phyloP scores from a whole-genome alignment of 192 early-diverging fungal genomes.

The Thamnidium elegans region DNA sequence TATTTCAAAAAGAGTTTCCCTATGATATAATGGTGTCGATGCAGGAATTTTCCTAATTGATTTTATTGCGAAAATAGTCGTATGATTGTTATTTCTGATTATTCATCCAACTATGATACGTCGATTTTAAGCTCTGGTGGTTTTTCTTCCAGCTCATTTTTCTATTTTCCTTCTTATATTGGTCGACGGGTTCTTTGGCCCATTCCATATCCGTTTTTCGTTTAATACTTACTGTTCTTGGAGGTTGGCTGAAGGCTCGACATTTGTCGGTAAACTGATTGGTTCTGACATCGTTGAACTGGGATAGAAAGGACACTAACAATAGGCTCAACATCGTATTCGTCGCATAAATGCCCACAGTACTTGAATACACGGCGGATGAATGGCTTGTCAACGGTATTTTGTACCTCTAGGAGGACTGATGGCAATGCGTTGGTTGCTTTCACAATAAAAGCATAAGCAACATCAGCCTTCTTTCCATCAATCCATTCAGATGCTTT shows the following conservation, averaged over 20 bases:
- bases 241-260: not conserved
- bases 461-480: not conserved
- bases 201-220: slow-evolving; percentile 18
- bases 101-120: no score
- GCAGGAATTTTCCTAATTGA: no score
- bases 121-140: no score
- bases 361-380: slow-evolving; percentile 9
- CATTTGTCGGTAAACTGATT: not conserved
- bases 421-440: slow-evolving; percentile 6
- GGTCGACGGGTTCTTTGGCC: slow-evolving; percentile 5
- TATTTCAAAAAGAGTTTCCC: no score
- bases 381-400: slow-evolving; percentile 4
- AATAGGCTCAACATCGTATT: slow-evolving; percentile 14
- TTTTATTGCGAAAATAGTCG: no score
- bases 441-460: not conserved
- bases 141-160: slow-evolving; percentile 12
- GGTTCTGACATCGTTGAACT: slow-evolving; percentile 13
- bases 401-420: slow-evolving; percentile 10
- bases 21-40: no score
- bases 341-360: not conserved
- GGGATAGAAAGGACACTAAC: not conserved
- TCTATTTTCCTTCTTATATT: slow-evolving; percentile 6
- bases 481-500: slow-evolving; percentile 16
- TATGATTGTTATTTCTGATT: no score
- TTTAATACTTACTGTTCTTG: not conserved